Percentiles rank a stretch among this genome's conserved stretches.
Conservation (phyloP, 202 grass and related monocot species). For the Saccharum hybrid region DNA sequence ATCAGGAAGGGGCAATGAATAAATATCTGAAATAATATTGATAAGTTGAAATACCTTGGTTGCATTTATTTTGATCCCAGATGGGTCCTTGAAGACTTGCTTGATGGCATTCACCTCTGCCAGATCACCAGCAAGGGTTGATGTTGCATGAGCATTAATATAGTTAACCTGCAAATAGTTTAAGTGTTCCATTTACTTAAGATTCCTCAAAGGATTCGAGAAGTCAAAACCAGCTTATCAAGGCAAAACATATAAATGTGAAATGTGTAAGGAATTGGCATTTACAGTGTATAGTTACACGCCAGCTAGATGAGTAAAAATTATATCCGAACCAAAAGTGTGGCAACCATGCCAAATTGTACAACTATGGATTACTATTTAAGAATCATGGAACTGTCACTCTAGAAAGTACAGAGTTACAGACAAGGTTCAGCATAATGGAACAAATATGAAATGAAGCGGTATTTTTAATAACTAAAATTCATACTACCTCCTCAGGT, state of each 20-base stretch:
- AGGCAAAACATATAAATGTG: not conserved
- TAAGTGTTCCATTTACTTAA: slow-evolving; percentile 5
- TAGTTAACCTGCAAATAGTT: slow-evolving; percentile 80
- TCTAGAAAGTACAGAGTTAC: slow-evolving; percentile 4
- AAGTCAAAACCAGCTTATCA: slow-evolving; percentile 26
- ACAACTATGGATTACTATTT: not conserved
- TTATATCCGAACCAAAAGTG: not conserved
- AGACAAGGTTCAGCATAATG: not conserved
- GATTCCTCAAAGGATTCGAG: slow-evolving; percentile 27
- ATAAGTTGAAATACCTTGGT: slow-evolving; percentile 71
- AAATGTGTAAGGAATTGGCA: not conserved
- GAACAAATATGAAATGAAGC: not conserved
- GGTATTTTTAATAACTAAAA: not conserved
- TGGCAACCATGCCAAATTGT: not conserved
- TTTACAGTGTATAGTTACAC: not conserved
- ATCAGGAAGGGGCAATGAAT: slow-evolving; percentile 43
- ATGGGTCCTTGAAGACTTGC: slow-evolving; percentile 80
- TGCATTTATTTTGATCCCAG: slow-evolving; percentile 94
- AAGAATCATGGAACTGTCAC: slow-evolving; percentile 13
- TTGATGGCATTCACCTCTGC: slow-evolving; percentile 94
- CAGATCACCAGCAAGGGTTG: slow-evolving; percentile 90
- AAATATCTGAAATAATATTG: slow-evolving; percentile 11
- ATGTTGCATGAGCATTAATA: slow-evolving; percentile 97
- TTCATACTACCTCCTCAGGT: slow-evolving; percentile 73
- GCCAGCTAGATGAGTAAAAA: not conserved